phyloP scores from a whole-genome alignment of 2,329 filamentous ascomycete genomes.

The Monilinia aucupariae region DNA sequence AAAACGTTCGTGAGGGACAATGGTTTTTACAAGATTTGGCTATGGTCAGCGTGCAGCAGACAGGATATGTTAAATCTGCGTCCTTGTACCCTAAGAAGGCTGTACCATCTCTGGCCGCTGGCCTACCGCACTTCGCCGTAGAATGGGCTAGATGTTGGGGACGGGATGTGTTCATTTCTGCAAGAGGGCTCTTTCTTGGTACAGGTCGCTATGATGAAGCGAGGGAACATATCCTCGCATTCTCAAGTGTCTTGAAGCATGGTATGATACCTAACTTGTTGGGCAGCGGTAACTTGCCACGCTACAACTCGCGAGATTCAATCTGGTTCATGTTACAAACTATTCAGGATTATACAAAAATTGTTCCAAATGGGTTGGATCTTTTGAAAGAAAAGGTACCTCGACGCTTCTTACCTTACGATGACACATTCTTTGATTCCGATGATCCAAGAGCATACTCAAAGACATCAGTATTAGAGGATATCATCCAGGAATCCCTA shows the following conservation, averaged over 20 bases:
- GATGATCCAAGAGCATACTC: constrained; percentile 84
- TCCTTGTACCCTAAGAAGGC: constrained; percentile 82
- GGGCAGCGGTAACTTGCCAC: constrained; percentile 74
- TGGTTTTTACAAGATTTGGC: constrained; percentile 83
- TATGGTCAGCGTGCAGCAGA: constrained; percentile 88
- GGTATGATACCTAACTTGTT: constrained; percentile 97
- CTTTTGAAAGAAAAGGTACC: constrained; percentile 73
- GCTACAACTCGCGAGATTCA: constrained; percentile 94
- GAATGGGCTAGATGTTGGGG: constrained; percentile 98
- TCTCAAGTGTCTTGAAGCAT: constrained; percentile 94
- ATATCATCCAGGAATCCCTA: constrained; percentile 87
- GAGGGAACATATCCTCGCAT: constrained; percentile 88
- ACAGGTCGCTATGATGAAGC: constrained; percentile 86
- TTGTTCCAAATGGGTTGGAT: constrained; percentile 69
- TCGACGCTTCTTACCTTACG: constrained; percentile 86
- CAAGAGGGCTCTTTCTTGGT: constrained; percentile 84
- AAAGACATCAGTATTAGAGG: constrained; percentile 72
- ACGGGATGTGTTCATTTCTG: constrained; percentile 91
- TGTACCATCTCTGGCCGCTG: constrained; percentile 84
- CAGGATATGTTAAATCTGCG: constrained; percentile 80
- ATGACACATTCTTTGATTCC: constrained; percentile 87
- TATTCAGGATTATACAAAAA: constrained; percentile 84
- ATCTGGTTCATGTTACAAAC: constrained; percentile 97
- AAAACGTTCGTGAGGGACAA: constrained; percentile 73
- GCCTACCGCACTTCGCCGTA: constrained; percentile 86